phyloP scores from a whole-genome alignment of 2,329 filamentous ascomycete genomes.

The Cercospora sojina region DNA sequence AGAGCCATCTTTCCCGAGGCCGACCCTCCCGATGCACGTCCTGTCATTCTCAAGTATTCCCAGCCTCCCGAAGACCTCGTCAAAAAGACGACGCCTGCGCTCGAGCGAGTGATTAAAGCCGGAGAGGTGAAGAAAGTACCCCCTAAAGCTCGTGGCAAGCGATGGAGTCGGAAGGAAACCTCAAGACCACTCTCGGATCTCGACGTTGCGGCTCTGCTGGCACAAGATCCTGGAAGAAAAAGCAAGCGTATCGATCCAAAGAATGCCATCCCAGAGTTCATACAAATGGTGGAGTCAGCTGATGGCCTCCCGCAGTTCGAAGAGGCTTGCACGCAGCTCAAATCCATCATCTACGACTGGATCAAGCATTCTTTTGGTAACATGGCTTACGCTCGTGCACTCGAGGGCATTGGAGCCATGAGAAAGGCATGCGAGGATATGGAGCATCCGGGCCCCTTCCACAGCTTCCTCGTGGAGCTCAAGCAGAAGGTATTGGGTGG shows the following conservation, averaged over 20 bases:
- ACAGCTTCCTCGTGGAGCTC: slow-evolving; percentile 67
- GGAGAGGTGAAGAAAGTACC: slow-evolving; percentile 75
- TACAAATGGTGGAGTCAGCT: slow-evolving; percentile 65
- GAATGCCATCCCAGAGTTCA: slow-evolving; percentile 89
- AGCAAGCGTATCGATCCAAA: slow-evolving; percentile 59
- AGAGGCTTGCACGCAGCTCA: slow-evolving; percentile 73
- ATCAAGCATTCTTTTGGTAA: slow-evolving; percentile 74
- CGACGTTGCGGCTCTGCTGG: slow-evolving; percentile 79
- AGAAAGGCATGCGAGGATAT: slow-evolving; percentile 71
- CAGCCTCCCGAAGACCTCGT: slow-evolving; percentile 68
- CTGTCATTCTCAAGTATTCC: slow-evolving; percentile 70
- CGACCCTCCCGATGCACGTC: slow-evolving; percentile 60
- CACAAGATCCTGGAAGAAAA: slow-evolving; percentile 48
- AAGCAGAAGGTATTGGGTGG: slow-evolving; percentile 70
- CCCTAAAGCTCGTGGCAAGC: slow-evolving; percentile 53
- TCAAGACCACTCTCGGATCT: slow-evolving; percentile 86
- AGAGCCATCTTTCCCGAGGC: slow-evolving; percentile 73
- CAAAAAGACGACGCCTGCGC: slow-evolving; percentile 54
- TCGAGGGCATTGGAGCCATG: slow-evolving; percentile 76
- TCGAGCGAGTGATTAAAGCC: slow-evolving; percentile 64
- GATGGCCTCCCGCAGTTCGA: slow-evolving; percentile 61
- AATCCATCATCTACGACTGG: slow-evolving; percentile 64
- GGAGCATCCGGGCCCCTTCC: slow-evolving; percentile 75
- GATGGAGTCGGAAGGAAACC: slow-evolving; percentile 57
- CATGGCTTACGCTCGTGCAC: slow-evolving; percentile 67